Percentiles rank a stretch among this genome's conserved stretches.
These are phyloP conservation scores for Chenopodium formosanum DNA, from an alignment of 148 eudicot species.

Conservation along the genomic window DNA sequence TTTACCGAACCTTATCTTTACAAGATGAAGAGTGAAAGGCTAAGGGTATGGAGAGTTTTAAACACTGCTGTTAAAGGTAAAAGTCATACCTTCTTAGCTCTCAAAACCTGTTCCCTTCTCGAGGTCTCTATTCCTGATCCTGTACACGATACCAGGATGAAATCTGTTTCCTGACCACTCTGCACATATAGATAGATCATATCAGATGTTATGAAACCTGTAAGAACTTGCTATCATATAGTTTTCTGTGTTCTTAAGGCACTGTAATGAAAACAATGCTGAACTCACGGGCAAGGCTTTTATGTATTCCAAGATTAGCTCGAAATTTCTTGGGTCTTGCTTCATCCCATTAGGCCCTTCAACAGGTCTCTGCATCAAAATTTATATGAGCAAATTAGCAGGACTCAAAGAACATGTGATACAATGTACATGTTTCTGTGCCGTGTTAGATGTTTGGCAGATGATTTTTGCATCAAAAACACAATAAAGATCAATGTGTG, in stretches of 20 bases:
- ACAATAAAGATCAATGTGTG: not conserved
- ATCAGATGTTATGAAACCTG: not conserved
- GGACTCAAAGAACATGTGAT: not conserved
- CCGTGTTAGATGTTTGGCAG: not conserved
- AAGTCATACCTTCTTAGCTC: constrained; percentile 72
- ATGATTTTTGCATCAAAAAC: not conserved
- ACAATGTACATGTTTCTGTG: not conserved
- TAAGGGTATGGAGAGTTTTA: not conserved
- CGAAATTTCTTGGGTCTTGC: constrained; percentile 84
- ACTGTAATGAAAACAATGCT: not conserved
- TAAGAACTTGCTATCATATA: not conserved
- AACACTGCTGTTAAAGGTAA: not conserved
- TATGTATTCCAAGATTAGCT: constrained; percentile 77
- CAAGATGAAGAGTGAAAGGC: not conserved
- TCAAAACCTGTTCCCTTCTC: constrained; percentile 88
- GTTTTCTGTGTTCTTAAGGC: not conserved
- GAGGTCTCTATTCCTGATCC: constrained; percentile 75
- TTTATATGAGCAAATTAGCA: constrained; percentile 8
- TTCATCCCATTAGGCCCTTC: constrained; percentile 63
- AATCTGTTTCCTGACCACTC: constrained; percentile 98
- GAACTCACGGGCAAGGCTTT: constrained; percentile 91
- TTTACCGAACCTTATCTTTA: too few species aligned
- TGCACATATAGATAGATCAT: constrained; percentile 33
- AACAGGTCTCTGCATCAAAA: constrained; percentile 57
- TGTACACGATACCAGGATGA: constrained; percentile 91